phyloP scores from a whole-genome alignment of 2,329 filamentous ascomycete genomes.

The Cryoendolithus antarcticus region DNA sequence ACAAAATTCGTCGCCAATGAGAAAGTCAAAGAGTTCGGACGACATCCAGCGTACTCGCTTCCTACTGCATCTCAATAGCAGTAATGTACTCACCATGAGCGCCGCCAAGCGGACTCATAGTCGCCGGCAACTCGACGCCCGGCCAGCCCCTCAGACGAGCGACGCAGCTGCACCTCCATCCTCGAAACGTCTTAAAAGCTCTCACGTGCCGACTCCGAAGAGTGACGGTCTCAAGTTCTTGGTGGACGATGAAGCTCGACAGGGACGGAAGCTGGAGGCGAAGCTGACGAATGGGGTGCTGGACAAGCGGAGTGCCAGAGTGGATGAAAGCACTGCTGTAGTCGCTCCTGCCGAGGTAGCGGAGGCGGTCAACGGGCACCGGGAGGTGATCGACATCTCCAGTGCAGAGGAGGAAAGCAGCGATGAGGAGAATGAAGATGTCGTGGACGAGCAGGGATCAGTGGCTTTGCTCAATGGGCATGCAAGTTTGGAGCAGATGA shows the following conservation, averaged over 20 bases:
- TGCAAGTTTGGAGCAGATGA: conserved; percentile 16
- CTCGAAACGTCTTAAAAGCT: conserved; percentile 22
- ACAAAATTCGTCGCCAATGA: no score
- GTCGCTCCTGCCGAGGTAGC: conserved; percentile 26
- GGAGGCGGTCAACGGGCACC: conserved; percentile 29
- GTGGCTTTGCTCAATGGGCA: conserved; percentile 7
- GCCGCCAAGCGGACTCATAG: conserved; percentile 21
- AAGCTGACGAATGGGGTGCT: conserved; percentile 43
- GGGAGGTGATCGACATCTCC: conserved; percentile 36
- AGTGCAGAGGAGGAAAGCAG: conserved; percentile 29
- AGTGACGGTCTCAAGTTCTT: conserved; percentile 20
- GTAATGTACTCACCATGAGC: conserved; percentile 16
- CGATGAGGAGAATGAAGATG: conserved; percentile 13
- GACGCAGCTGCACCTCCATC: conserved; percentile 10
- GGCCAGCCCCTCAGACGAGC: conserved; percentile 13
- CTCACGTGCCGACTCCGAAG: conserved; percentile 18
- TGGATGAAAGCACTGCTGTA: conserved; percentile 46
- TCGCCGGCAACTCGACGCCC: conserved; percentile 16
- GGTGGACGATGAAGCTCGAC: conserved; percentile 23
- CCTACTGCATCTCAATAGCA: no score
- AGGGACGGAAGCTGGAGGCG: conserved; percentile 28
- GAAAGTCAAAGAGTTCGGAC: no score
- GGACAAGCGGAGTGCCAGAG: conserved; percentile 36
- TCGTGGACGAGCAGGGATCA: conserved; percentile 6
- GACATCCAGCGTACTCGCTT: no score